Evolutionary conservation across 2,329 filamentous ascomycete species (phyloP).

Genomic region (Pseudocercospora fuligena): DNA sequence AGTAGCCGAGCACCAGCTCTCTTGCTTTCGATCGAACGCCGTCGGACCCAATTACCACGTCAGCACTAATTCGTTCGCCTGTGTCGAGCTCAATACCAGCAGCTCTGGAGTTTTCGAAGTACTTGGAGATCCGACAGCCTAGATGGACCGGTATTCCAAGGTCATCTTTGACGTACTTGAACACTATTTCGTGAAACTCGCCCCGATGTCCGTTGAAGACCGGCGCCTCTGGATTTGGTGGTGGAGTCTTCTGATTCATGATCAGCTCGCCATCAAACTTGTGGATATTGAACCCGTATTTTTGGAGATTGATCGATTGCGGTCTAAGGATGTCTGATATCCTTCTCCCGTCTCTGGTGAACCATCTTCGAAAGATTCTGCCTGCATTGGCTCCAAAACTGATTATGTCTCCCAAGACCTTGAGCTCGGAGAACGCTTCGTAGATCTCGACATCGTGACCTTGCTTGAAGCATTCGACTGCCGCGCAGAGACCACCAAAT

Average conservation of each 20-base stretch:
- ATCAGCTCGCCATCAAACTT: slow-evolving; percentile 1
- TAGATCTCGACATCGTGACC: slow-evolving; percentile 23
- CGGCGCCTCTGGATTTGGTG: slow-evolving; percentile 2
- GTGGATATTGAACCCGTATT: slow-evolving; percentile 13
- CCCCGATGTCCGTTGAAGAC: slow-evolving; percentile 7
- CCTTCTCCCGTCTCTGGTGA: background rate
- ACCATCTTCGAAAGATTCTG: slow-evolving; percentile 4
- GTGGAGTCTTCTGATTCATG: background rate
- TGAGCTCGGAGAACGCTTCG: slow-evolving; percentile 11
- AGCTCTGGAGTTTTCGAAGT: background rate
- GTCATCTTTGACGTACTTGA: slow-evolving; percentile 6
- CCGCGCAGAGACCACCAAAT: slow-evolving; percentile 21
- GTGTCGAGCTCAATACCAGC: slow-evolving; percentile 11
- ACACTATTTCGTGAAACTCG: slow-evolving; percentile 7
- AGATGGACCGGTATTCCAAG: slow-evolving; percentile 12
- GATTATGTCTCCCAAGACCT: slow-evolving; percentile 11
- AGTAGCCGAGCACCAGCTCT: slow-evolving; percentile 35
- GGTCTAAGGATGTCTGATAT: background rate
- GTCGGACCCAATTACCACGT: slow-evolving; percentile 39
- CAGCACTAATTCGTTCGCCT: slow-evolving; percentile 40
- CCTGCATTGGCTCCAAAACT: slow-evolving; percentile 5
- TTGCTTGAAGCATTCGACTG: slow-evolving; percentile 29
- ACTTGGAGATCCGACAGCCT: slow-evolving; percentile 4
- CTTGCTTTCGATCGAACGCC: slow-evolving; percentile 52
- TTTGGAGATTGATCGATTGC: slow-evolving; percentile 1